Base-by-base conservation (phyloP, 2,329 filamentous ascomycete genomes). In the Macrophomina pseudophaseolina region DNA sequence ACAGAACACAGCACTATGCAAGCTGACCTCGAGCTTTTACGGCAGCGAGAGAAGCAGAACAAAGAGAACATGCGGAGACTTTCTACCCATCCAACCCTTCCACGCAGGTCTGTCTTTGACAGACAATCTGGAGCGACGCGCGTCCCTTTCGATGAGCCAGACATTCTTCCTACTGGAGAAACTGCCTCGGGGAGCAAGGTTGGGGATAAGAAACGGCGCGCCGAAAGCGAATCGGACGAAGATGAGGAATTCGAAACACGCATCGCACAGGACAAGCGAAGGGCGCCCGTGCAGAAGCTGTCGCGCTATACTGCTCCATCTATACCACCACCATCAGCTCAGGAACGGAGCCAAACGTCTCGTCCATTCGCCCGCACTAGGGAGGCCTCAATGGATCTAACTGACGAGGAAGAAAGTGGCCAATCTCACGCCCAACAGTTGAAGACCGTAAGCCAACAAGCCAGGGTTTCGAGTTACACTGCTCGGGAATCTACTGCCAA, bases 181-280 rank as follows among this genome's bases (percentile, higher is more conserved):
- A 35, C 4, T 68, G 2, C 72, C 71, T 58, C 62, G 6, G 73
- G 72, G 1, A 71, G 65, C n/a, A 71, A 46, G 35, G 23, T 12
- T 18, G 2, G 11, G 11, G 35, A 38, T 4, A 12, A 12, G 4
- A 38, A 4, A 4, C 6, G 35, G 35, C 6, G 35, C 35, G 28
- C 69, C 70, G 6, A 66, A 70, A 16, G 70, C 68, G n/a, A 72
- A 2, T 74, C 76, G 2, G 78, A 76, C 8, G 74, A 78, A 4
- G 71, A 73, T 3, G 81, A 83, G 8, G 80, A 76, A 1, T 85
- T 85, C 66, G 79, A 83, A 46, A 73, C 59, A 12, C 71, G 73
- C 7, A 69, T 72, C 3, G 73, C 75, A n/a, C 68, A 76, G 6
- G 71, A 75, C 66, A 68, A 75, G 68, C 74, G 80, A 23, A 8